Conservation (phyloP, 441 rosid species). For the Corymbia calophylla region DNA sequence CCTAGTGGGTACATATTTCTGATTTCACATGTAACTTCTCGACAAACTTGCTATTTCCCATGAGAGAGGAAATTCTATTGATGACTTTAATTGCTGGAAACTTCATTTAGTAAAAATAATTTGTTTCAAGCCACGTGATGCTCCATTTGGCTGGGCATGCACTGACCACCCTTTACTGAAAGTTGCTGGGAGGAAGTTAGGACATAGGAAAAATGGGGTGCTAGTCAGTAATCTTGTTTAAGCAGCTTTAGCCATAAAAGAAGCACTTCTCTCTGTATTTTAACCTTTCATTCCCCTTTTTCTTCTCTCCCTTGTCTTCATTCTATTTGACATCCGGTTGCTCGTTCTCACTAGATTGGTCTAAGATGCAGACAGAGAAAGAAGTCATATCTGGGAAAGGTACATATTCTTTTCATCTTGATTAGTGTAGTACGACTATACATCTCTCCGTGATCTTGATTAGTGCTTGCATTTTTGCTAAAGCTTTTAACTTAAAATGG, state of each 20-base stretch:
- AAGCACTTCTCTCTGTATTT: neutral
- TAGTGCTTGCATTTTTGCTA: neutral
- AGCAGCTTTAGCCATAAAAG: neutral
- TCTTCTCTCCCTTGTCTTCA: neutral
- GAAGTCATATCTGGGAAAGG: conserved; percentile 97
- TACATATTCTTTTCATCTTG: conserved; percentile 11
- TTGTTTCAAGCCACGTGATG: neutral
- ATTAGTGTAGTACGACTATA: neutral
- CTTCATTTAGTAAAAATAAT: neutral
- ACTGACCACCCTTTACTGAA: neutral
- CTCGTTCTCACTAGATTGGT: conserved; percentile 47
- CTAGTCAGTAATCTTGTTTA: neutral
- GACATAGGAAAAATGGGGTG: neutral
- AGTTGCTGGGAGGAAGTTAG: neutral
- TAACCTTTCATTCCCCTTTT: neutral
- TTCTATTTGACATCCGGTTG: neutral
- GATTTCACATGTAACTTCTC: neutral
- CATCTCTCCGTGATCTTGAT: neutral
- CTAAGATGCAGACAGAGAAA: conserved; percentile 92
- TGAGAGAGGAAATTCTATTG: neutral
- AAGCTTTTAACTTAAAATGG: neutral
- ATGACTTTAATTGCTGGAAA: neutral
- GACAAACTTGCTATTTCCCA: neutral
- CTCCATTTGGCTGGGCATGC: neutral
- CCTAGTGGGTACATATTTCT: neutral